Evolutionary conservation across 768 basidiomycete genomes (phyloP), one percentile per base, ranked within the genome.

Genomic region (Kwoniella sp.): DNA sequence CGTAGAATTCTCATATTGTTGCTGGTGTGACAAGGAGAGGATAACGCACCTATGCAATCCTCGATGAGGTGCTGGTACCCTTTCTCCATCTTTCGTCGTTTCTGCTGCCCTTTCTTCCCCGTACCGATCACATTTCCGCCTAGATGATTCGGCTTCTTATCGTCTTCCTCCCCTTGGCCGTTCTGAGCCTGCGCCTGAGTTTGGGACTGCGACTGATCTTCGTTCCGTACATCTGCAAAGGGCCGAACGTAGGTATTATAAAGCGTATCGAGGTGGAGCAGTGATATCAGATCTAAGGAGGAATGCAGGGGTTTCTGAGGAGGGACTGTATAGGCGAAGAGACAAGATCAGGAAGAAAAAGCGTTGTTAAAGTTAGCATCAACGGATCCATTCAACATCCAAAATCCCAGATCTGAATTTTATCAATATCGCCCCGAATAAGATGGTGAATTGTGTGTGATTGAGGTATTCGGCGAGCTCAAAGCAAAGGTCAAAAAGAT

Each of bases 161-260:
- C 65, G 3, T 15, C 57, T 2, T 47, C 57, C 22, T 49, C 55
- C 4, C 44, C 55, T 40, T 58, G 52, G 4, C 52, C 13, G 9
- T 5, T 62, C 19, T 33, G 33, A 33, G 25, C 40, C 21, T 29
- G 46, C 3, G 44, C n/a, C 15, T 7, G 8, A 12, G 60, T 63
- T 6, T 67, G n/a, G n/a, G n/a, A 37, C 21, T 29, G 46, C 3
- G 44, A n/a, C 15, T 7, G 8, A 12, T 63, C 65, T 6, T 67
- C 67, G 21, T 59, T 50, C 2, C 58, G 30, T 8, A 64, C 27
- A 27, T 64, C 58, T 19, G 71, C 69, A 37, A 64, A 76, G 7
- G 74, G 74, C 6, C 69, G 59, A 10, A 76, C 71, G 55, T 72
- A 73, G 54, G 67, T 63, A 55, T 76, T 69, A 52, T 71, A 76